These are phyloP conservation scores for Neocucurbitaria cava DNA, from an alignment of 2,329 filamentous ascomycete species.

Conservation along the genomic window DNA sequence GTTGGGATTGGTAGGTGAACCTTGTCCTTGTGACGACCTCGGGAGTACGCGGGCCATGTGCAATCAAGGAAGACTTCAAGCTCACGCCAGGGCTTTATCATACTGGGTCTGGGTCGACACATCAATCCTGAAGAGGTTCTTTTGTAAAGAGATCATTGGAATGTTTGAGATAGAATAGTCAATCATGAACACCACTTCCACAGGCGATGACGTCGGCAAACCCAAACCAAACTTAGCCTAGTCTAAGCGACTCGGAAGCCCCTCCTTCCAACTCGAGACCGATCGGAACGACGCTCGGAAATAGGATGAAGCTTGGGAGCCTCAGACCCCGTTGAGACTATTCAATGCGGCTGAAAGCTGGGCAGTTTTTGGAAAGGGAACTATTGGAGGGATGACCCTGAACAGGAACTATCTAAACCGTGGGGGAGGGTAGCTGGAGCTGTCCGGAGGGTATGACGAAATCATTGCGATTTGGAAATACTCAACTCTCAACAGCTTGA, in stretches of 20 bases:
- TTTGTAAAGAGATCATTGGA: neutral
- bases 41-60: too few species aligned
- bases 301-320: too few species aligned
- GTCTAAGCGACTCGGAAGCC: constrained; percentile 7
- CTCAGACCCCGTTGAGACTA: neutral
- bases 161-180: neutral
- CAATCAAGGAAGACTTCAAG: neutral
- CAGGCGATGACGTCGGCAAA: constrained; percentile 7
- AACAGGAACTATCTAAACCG: neutral
- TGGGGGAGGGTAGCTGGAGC: neutral
- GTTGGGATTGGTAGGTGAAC: too few species aligned
- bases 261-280: neutral
- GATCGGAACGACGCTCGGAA: constrained; percentile 1
- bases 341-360: neutral
- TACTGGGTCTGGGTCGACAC: too few species aligned
- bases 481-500: neutral
- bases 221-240: constrained; percentile 7
- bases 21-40: neutral
- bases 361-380: neutral
- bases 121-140: too few species aligned
- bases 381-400: neutral
- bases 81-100: neutral
- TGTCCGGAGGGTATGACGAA: neutral
- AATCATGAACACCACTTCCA: neutral
- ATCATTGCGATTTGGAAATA: neutral